Conservation (phyloP, 768 basidiomycete species). For the Rhizopogon sp. region DNA sequence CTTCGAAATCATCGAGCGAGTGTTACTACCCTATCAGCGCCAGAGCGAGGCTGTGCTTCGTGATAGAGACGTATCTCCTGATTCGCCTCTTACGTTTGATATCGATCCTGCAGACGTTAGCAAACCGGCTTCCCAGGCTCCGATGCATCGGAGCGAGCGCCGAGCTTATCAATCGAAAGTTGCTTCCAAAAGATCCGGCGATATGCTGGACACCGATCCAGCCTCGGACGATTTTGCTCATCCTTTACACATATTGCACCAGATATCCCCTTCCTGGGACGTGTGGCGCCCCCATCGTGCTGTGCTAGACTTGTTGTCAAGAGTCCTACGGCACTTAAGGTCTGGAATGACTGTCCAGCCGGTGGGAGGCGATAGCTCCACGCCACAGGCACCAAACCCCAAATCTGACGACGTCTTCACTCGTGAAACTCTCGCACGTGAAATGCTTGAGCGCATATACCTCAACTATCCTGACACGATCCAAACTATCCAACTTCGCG, state of each 20-base stretch:
- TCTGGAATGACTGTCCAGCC: slow-evolving; percentile 47
- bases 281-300: slow-evolving; percentile 59
- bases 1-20: slow-evolving; percentile 74
- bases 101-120: slow-evolving; percentile 17
- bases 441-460: slow-evolving; percentile 42
- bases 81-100: slow-evolving; percentile 38
- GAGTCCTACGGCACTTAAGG: slow-evolving; percentile 42
- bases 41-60: slow-evolving; percentile 19
- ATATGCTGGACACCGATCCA: slow-evolving; percentile 9
- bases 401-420: slow-evolving; percentile 18
- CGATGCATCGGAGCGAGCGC: slow-evolving; percentile 22
- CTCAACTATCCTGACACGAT: slow-evolving; percentile 46
- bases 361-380: slow-evolving; percentile 15
- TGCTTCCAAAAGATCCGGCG: slow-evolving; percentile 11
- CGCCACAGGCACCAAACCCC: slow-evolving; percentile 14
- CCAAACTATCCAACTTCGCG: slow-evolving; percentile 26
- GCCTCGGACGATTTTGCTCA: slow-evolving; percentile 47
- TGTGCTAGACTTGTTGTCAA: slow-evolving; percentile 42
- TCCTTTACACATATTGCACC: slow-evolving; percentile 55
- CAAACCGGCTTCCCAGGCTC: slow-evolving; percentile 21
- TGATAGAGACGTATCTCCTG: slow-evolving; percentile 26
- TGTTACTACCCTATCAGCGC: slow-evolving; percentile 59
- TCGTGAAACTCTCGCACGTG: slow-evolving; percentile 28
- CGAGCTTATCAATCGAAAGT: slow-evolving; percentile 19
- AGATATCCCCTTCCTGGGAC: slow-evolving; percentile 60